These are phyloP conservation scores for Aphanocladium album DNA, from an alignment of 2,329 filamentous ascomycete species.

Conservation along the genomic window DNA sequence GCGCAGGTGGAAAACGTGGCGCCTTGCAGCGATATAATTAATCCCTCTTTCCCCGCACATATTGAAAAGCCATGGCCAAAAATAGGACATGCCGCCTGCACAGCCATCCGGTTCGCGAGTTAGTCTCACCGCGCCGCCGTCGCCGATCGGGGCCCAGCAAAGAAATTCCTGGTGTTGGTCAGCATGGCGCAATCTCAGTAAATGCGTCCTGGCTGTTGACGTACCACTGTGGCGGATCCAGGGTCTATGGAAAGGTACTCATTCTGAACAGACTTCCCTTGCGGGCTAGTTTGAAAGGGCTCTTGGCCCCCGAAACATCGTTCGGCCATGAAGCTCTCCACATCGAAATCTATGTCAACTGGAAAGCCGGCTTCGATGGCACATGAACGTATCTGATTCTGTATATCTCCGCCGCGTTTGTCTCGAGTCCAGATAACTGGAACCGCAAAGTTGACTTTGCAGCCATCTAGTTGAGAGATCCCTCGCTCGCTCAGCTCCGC, in stretches of 20 bases:
- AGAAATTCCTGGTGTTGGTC: too few species aligned
- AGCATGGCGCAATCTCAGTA: too few species aligned
- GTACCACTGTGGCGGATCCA: too few species aligned
- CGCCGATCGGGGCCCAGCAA: too few species aligned
- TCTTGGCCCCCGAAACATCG: too few species aligned
- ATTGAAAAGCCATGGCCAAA: neutral
- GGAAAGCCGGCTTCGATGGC: neutral
- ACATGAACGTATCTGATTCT: neutral
- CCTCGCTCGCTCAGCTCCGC: neutral
- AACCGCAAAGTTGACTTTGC: neutral
- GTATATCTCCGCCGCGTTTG: neutral
- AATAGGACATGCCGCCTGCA: neutral
- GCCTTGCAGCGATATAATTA: too few species aligned
- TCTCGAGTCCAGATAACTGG: neutral
- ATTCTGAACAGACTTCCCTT: too few species aligned
- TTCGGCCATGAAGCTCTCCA: neutral
- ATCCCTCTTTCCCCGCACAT: too few species aligned
- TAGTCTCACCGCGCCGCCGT: neutral
- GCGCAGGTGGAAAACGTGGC: too few species aligned
- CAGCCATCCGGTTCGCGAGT: neutral
- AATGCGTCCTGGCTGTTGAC: too few species aligned
- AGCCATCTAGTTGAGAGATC: neutral
- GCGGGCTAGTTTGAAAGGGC: too few species aligned
- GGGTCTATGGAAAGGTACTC: too few species aligned
- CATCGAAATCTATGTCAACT: neutral